Base-by-base conservation (phyloP, 371 early-diverging fungal species). In the Parasitella parasitica region DNA sequence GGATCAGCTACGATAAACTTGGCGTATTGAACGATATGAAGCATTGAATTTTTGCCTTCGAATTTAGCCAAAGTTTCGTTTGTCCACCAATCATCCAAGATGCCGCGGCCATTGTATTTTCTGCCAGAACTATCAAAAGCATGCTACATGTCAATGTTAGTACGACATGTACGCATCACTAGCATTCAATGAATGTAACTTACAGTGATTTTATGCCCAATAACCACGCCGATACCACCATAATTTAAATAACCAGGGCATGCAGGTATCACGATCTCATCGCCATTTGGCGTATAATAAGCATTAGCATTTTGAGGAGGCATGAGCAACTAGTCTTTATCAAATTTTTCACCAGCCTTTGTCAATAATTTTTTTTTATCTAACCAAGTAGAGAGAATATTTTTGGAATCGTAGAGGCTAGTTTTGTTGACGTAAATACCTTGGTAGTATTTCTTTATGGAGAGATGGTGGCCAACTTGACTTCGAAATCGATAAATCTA, bases 21-120 rank as follows among this genome's bases (percentile, higher is more conserved):
- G 34, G 63, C 63, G 66, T 89, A 91, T 59, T 89, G 89, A n/a
- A 84, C 59, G 12, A 86, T 71, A 71, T 87, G 90, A 70, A 89
- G 88, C 57, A 81, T 63, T 0, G 87, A 62, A n/a, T n/a, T n/a
- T 28, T 66, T 69, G 30, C 77, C 58, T 11, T 80, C 70, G 62
- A 88, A 92, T 16, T 75, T 70, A 15, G 39, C 48, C 2, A 65
- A 55, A 0, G 89, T 83, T 9, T 54, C 49, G 3, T 83, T 73
- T 3, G 85, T 77, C 91, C 91, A 91, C 93, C 93, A 92, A 56
- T 84, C 75, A 4, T 41, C 65, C 18, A 72, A 32, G 38, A 54
- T 35, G 2, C 81, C 80, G 13, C 75, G 41, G 24, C 65, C 64
- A 59, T 90, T 83, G 61, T 75, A 89, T 35, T 76, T 65, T 15